Conservation (phyloP, 306 rosid species). For the Trifolium pratense region DNA sequence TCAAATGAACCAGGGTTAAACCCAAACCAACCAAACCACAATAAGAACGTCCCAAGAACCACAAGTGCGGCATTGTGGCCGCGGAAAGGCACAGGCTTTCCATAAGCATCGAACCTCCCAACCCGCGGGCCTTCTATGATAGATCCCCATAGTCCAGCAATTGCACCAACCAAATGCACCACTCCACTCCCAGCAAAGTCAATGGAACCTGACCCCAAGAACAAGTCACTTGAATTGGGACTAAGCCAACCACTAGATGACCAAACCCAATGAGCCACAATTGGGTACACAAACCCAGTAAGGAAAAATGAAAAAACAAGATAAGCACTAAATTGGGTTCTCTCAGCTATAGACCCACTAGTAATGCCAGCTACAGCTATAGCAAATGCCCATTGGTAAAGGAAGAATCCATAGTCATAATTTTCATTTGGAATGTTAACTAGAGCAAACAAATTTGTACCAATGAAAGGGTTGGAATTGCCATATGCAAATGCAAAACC, state of each 20-base stretch:
- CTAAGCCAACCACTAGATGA: slow-evolving; percentile 76
- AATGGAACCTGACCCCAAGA: slow-evolving; percentile 70
- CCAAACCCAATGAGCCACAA: slow-evolving; percentile 85
- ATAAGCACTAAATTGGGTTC: slow-evolving; percentile 73
- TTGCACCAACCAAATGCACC: slow-evolving; percentile 78
- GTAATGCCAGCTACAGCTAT: slow-evolving; percentile 80
- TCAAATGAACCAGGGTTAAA: slow-evolving; percentile 72
- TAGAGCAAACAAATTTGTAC: slow-evolving; percentile 63
- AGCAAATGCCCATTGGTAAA: slow-evolving; percentile 85
- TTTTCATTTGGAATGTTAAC: slow-evolving; percentile 48
- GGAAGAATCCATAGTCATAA: slow-evolving; percentile 74
- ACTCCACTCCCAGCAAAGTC: slow-evolving; percentile 87
- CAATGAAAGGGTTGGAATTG: slow-evolving; percentile 73
- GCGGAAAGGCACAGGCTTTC: slow-evolving; percentile 52
- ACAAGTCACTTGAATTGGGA: slow-evolving; percentile 45
- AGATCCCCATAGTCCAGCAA: slow-evolving; percentile 80
- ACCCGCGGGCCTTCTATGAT: slow-evolving; percentile 70
- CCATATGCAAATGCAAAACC: slow-evolving; percentile 85
- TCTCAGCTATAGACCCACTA: slow-evolving; percentile 79
- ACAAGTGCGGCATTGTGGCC: slow-evolving; percentile 76
- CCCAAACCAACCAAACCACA: slow-evolving; percentile 90
- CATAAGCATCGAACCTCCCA: slow-evolving; percentile 65
- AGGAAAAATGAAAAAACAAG: slow-evolving; percentile 71
- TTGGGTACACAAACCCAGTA: slow-evolving; percentile 74
- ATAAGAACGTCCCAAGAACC: slow-evolving; percentile 67